Percentiles rank a stretch among this genome's conserved stretches.
Conservation (phyloP, 176 grass and related monocot genomes). For the Paspalum notatum region DNA sequence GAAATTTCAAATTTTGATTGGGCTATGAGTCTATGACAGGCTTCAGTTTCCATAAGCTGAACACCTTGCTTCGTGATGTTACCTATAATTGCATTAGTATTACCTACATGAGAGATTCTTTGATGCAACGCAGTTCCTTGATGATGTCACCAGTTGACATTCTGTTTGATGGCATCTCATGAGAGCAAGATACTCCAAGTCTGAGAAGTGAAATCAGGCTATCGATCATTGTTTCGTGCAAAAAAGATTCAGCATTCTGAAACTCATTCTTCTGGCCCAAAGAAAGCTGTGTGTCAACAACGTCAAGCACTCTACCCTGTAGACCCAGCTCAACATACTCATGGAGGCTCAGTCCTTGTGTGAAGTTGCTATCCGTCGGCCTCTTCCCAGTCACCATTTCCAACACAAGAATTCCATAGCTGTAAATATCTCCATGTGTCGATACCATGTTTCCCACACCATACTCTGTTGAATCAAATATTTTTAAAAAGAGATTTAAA, state of each 20-base stretch:
- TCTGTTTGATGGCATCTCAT: constrained; percentile 23
- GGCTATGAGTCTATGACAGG: too few relatives aligned
- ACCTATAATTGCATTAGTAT: not conserved
- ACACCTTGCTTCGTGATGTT: too few relatives aligned
- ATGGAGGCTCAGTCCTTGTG: constrained; percentile 19
- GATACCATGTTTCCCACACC: constrained; percentile 41
- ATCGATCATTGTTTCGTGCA: not conserved
- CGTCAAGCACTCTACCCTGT: not conserved
- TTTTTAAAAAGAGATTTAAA: too few relatives aligned
- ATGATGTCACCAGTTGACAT: constrained; percentile 1
- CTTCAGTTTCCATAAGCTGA: too few relatives aligned
- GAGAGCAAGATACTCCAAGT: constrained; percentile 26
- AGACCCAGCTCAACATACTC: constrained; percentile 38
- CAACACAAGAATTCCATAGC: constrained; percentile 51
- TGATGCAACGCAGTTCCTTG: constrained; percentile 22
- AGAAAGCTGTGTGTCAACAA: not conserved
- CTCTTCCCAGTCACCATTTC: constrained; percentile 44
- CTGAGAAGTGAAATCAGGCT: not conserved
- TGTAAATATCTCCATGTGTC: constrained; percentile 15
- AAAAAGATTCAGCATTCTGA: not conserved
- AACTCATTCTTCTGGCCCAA: not conserved
- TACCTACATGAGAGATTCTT: not conserved
- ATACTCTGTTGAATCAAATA: constrained; percentile 32
- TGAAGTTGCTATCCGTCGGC: constrained; percentile 30
- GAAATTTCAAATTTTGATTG: too few relatives aligned